A percentile compares a stretch with the other conserved stretches of the same genome.
Conservation (phyloP, 1,139 yeast genomes). For the Kodamaea anthophila region DNA sequence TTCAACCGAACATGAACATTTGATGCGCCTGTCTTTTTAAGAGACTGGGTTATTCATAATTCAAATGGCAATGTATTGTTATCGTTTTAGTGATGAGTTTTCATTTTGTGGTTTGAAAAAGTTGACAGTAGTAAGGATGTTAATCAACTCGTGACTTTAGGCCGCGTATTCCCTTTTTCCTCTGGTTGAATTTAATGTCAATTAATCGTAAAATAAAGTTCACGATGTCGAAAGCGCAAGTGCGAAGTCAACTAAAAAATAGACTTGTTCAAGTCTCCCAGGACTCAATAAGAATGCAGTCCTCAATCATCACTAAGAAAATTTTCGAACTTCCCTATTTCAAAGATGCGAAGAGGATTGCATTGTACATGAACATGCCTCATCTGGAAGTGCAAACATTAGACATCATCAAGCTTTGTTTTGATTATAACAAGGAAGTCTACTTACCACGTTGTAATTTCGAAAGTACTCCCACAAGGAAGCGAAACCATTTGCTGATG, state of each 20-base stretch:
- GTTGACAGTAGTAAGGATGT: too few species aligned
- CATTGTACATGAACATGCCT: conserved; percentile 64
- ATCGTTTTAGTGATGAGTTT: too few species aligned
- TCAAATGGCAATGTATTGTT: too few species aligned
- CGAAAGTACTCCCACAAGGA: conserved; percentile 13
- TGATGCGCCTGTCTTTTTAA: too few species aligned
- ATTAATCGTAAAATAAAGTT: too few species aligned
- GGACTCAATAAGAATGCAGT: conserved; percentile 9
- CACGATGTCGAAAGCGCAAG: conserved; percentile 9
- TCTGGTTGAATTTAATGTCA: too few species aligned
- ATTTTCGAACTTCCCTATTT: conserved; percentile 35
- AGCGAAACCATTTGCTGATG: conserved; percentile 54
- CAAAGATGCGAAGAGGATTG: conserved; percentile 42
- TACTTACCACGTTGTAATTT: conserved; percentile 47
- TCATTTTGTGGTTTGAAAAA: too few species aligned
- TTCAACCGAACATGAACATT: too few species aligned
- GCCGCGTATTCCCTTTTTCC: too few species aligned
- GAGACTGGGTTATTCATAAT: too few species aligned
- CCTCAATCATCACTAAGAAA: conserved; percentile 17
- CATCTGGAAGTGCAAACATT: conserved; percentile 54
- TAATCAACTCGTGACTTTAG: too few species aligned
- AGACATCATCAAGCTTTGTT: conserved; percentile 44
- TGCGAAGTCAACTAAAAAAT: conserved; percentile 9
- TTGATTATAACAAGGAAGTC: conserved; percentile 36
- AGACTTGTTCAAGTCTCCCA: conserved; percentile 7